Evolutionary conservation across 2,329 filamentous ascomycete genomes (phyloP).

Genomic region (Talaromyces sp.): DNA sequence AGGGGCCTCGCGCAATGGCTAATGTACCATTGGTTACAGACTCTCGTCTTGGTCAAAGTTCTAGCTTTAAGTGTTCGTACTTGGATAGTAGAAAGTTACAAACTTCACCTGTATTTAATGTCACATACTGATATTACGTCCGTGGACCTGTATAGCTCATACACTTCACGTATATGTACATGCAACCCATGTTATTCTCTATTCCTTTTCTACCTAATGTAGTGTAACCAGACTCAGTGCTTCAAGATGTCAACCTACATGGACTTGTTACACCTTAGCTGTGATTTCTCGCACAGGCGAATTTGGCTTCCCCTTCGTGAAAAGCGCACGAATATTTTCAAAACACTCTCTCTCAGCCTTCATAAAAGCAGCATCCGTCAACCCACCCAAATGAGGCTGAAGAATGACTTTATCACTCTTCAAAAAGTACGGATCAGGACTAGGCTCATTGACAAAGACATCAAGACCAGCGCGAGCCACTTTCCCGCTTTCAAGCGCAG

Average conservation of each 20-base stretch:
- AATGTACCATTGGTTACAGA: slow-evolving; percentile 18
- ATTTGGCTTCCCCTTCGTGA: slow-evolving; percentile 11
- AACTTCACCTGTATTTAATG: background rate
- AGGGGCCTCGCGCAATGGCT: slow-evolving; percentile 19
- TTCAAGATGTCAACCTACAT: background rate
- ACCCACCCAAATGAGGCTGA: slow-evolving; percentile 14
- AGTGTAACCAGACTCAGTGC: background rate
- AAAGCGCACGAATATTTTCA: slow-evolving; percentile 13
- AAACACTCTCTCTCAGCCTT: slow-evolving; percentile 15
- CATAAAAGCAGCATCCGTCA: slow-evolving; percentile 10
- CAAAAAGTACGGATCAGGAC: slow-evolving; percentile 7
- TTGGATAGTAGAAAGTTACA: background rate
- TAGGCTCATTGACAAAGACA: slow-evolving; percentile 13
- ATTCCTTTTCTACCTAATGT: background rate
- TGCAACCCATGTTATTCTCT: background rate
- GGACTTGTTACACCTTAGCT: background rate
- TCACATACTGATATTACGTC: background rate
- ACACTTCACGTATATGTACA: background rate
- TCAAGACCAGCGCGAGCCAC: slow-evolving; percentile 13
- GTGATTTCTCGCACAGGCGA: slow-evolving; percentile 11
- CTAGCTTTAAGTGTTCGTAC: background rate
- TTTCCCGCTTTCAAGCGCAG: slow-evolving; percentile 56
- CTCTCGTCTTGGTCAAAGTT: slow-evolving; percentile 2
- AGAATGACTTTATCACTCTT: slow-evolving; percentile 16
- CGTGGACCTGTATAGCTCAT: background rate